A percentile compares a stretch with the other conserved stretches of the same genome.
phyloP scores from a whole-genome alignment of 2,329 filamentous ascomycete species.

The Curvularia lunata region DNA sequence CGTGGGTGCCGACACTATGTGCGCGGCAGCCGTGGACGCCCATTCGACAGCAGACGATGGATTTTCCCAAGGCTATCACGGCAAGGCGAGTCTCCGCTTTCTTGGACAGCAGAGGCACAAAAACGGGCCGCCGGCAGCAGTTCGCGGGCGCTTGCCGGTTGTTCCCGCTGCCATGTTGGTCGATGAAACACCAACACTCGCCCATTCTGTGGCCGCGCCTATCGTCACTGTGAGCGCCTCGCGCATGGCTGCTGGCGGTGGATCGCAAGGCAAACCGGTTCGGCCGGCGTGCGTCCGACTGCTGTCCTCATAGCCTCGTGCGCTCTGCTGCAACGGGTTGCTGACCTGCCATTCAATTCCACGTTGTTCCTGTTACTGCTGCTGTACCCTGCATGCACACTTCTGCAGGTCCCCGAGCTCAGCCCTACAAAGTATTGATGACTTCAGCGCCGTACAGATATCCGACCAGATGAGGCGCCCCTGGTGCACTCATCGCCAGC shows the following conservation, averaged over 20 bases:
- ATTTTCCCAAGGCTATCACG: slow-evolving; percentile 4
- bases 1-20: slow-evolving; percentile 10
- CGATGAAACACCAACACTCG: slow-evolving; percentile 27
- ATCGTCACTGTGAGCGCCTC: slow-evolving; percentile 23
- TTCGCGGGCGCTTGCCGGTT: slow-evolving; percentile 28
- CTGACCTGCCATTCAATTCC: slow-evolving; percentile 21
- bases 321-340: slow-evolving; percentile 20
- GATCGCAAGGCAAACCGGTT: slow-evolving; percentile 10
- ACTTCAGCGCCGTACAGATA: slow-evolving; percentile 26
- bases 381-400: slow-evolving; percentile 6
- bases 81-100: slow-evolving; percentile 3
- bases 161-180: slow-evolving; percentile 22
- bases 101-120: slow-evolving; percentile 15
- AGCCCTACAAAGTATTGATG: slow-evolving; percentile 43
- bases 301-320: slow-evolving; percentile 10
- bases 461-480: slow-evolving; percentile 19
- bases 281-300: slow-evolving; percentile 5
- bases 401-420: slow-evolving; percentile 36
- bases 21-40: slow-evolving; percentile 10
- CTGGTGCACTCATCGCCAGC: slow-evolving; percentile 25
- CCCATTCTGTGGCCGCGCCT: slow-evolving; percentile 23
- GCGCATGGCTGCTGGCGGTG: slow-evolving; percentile 7
- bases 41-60: slow-evolving; percentile 5
- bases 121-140: slow-evolving; percentile 21
- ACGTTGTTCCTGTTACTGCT: slow-evolving; percentile 1